These are phyloP conservation scores for Suhomyces guaymorum DNA, from an alignment of 1,139 yeast species.

Conservation along the genomic window DNA sequence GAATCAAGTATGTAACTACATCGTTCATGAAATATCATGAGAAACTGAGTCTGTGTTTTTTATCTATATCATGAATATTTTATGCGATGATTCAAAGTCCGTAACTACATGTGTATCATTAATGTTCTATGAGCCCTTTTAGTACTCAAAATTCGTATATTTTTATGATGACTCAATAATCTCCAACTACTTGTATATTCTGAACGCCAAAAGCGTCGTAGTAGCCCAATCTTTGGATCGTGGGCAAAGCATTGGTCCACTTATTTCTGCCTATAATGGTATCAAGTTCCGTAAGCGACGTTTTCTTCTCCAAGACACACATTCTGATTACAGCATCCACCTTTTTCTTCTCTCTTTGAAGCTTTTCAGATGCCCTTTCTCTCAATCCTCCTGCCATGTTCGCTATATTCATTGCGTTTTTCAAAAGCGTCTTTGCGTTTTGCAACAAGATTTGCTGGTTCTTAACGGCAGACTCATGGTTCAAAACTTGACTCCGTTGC, in stretches of 20 bases:
- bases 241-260: conserved; percentile 35
- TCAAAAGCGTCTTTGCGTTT: conserved; percentile 45
- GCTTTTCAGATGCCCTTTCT: conserved; percentile 47
- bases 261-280: conserved; percentile 33
- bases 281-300: conserved; percentile 36
- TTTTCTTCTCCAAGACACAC: conserved; percentile 46
- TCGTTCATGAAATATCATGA: too few relatives aligned
- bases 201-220: conserved; percentile 27
- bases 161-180: not conserved
- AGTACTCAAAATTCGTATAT: too few relatives aligned
- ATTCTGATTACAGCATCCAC: conserved; percentile 49
- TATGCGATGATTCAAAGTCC: too few relatives aligned
- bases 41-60: too few relatives aligned
- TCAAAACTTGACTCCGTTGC: conserved; percentile 42
- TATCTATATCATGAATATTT: too few relatives aligned
- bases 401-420: conserved; percentile 49
- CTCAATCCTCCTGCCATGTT: conserved; percentile 52
- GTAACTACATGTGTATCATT: too few relatives aligned
- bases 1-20: too few relatives aligned
- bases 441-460: conserved; percentile 32
- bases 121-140: too few relatives aligned
- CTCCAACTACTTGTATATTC: not conserved
- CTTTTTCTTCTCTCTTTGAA: conserved; percentile 42
- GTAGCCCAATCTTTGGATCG: conserved; percentile 29
- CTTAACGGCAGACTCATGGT: conserved; percentile 30